These are phyloP conservation scores for Neospermospora avenae DNA, from an alignment of 2,329 filamentous ascomycete genomes.

Conservation along the genomic window DNA sequence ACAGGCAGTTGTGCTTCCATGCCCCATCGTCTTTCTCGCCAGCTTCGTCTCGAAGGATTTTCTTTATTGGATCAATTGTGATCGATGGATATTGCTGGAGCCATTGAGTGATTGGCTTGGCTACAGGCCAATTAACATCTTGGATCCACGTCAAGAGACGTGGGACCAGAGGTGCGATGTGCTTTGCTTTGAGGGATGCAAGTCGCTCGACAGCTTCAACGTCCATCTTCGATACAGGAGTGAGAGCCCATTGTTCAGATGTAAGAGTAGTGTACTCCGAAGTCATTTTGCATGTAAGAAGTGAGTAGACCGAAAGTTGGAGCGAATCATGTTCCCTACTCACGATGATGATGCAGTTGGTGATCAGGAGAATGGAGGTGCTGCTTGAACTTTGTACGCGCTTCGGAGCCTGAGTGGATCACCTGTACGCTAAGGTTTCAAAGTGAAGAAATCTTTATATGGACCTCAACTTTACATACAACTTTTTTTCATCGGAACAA, in stretches of 20 bases:
- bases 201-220: not conserved
- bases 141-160: slow-evolving; percentile 10
- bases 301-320: too few species aligned
- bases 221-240: slow-evolving; percentile 1
- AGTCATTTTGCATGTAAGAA: not conserved
- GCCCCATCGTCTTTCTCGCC: slow-evolving; percentile 3
- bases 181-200: not conserved
- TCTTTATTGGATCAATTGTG: not conserved
- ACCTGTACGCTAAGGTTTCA: not conserved
- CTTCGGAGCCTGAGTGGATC: not conserved
- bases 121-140: slow-evolving; percentile 12
- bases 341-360: not conserved
- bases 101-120: not conserved
- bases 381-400: not conserved
- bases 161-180: not conserved
- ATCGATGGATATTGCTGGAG: not conserved
- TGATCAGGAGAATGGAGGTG: not conserved
- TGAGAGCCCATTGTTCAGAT: not conserved
- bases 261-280: not conserved
- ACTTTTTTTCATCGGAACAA: not conserved
- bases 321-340: not conserved
- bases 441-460: not conserved
- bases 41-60: slow-evolving; percentile 2
- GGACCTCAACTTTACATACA: not conserved
- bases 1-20: slow-evolving; percentile 9